These are phyloP conservation scores for Mrakiaceae sp. DNA, from an alignment of 1,284 basidiomycete genomes.

Conservation along the genomic window DNA sequence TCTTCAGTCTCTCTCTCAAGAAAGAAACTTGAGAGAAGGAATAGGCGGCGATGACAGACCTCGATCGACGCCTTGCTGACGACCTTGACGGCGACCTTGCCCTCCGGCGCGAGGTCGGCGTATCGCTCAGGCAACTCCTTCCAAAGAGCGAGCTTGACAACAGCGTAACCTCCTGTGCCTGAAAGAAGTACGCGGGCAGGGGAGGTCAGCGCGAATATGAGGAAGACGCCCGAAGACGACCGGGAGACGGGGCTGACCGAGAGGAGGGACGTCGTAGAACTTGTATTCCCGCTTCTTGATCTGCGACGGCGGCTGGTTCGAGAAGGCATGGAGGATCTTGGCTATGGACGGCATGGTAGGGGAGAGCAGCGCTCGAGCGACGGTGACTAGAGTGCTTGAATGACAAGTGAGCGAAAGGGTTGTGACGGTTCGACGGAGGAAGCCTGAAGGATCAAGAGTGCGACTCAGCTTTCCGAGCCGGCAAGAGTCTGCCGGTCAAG, in stretches of 20 bases:
- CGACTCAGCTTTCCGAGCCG: no score
- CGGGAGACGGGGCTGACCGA: not conserved
- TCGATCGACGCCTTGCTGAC: not conserved
- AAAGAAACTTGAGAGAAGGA: no score
- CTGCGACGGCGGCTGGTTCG: not conserved
- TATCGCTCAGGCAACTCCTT: not conserved
- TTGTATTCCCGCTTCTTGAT: slow-evolving; percentile 13
- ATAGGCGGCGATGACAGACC: no score
- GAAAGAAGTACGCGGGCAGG: not conserved
- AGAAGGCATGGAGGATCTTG: not conserved
- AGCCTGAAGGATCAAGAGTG: no score
- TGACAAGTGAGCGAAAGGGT: not conserved
- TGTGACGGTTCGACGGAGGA: no score
- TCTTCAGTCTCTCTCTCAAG: no score
- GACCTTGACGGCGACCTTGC: slow-evolving; percentile 14
- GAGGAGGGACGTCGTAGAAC: slow-evolving; percentile 14
- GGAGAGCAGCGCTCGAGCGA: not conserved
- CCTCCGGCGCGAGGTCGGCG: not conserved
- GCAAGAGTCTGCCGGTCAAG: no score
- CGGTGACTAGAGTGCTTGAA: not conserved
- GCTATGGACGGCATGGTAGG: not conserved
- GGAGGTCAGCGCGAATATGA: not conserved
- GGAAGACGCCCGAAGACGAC: not conserved
- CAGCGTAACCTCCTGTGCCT: slow-evolving; percentile 13
- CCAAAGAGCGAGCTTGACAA: slow-evolving; percentile 13